A percentile compares a stretch with the other conserved stretches of the same genome.
Evolutionary conservation across 2,329 filamentous ascomycete genomes (phyloP).

Genomic region (Cladosporium velox): DNA sequence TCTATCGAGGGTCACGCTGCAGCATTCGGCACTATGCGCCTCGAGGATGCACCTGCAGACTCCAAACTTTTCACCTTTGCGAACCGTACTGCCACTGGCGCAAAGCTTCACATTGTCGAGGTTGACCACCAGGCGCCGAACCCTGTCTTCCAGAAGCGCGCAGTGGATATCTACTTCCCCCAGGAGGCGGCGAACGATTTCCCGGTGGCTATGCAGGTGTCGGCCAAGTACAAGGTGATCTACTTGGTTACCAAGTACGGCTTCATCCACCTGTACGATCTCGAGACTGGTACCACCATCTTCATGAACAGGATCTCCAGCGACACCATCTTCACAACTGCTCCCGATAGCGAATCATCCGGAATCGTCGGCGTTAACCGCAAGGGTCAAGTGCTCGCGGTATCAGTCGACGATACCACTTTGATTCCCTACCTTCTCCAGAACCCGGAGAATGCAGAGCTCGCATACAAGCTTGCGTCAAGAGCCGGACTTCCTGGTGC

Average conservation of each 20-base stretch:
- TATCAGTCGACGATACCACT: constrained; percentile 87
- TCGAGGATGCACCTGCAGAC: constrained; percentile 86
- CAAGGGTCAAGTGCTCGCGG: constrained; percentile 93
- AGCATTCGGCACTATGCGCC: constrained; percentile 82
- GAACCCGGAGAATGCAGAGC: constrained; percentile 88
- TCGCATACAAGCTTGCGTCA: constrained; percentile 95
- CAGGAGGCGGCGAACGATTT: constrained; percentile 95
- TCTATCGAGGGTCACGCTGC: constrained; percentile 97
- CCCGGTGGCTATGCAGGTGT: constrained; percentile 96
- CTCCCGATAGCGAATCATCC: constrained; percentile 76
- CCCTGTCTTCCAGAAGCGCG: constrained; percentile 89
- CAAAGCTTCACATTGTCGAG: constrained; percentile 96
- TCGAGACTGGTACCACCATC: constrained; percentile 92
- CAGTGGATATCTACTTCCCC: constrained; percentile 96
- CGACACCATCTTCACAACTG: constrained; percentile 97
- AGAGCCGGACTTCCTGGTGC: constrained; percentile 91
- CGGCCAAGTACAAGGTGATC: constrained; percentile 92
- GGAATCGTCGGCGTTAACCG: constrained; percentile 95
- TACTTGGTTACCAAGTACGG: constrained; percentile 99
- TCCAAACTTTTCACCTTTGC: constrained; percentile 97
- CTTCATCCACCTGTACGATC: constrained; percentile 97
- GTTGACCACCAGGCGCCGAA: constrained; percentile 92
- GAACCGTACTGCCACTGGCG: constrained; percentile 82
- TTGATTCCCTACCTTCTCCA: constrained; percentile 94
- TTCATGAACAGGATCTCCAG: constrained; percentile 99